These are phyloP conservation scores for Camelina sativa DNA, from an alignment of 345 rosid genomes.

Conservation along the genomic window DNA sequence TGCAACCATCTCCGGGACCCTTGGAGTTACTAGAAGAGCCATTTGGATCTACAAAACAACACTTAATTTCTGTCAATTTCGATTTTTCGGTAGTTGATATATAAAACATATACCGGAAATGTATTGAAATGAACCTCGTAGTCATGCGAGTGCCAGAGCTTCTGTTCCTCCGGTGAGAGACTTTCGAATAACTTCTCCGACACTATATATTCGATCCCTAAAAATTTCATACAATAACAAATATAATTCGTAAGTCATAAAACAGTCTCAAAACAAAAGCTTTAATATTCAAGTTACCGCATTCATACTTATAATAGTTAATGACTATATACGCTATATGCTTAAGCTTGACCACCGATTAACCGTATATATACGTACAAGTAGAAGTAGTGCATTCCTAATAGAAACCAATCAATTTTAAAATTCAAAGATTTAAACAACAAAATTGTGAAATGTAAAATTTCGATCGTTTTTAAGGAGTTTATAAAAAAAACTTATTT, in stretches of 20 bases:
- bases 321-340: constrained; percentile 1
- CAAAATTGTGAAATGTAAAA: too few species aligned
- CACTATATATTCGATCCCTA: constrained; percentile 77
- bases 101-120: background rate
- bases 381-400: background rate
- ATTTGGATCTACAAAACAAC: constrained; percentile 56
- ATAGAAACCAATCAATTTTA: too few species aligned
- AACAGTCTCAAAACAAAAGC: background rate
- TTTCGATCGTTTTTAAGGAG: too few species aligned
- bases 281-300: background rate
- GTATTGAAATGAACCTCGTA: constrained; percentile 56
- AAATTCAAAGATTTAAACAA: too few species aligned
- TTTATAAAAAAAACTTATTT: too few species aligned
- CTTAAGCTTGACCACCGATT: background rate
- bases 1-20: constrained; percentile 65
- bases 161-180: constrained; percentile 69
- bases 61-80: background rate
- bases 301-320: background rate
- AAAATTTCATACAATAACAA: background rate
- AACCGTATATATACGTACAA: background rate
- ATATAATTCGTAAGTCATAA: background rate
- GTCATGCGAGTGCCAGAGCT: constrained; percentile 92
- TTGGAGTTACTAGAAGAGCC: constrained; percentile 69
- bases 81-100: background rate
- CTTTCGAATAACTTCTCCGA: constrained; percentile 65